A percentile compares a stretch with the other conserved stretches of the same genome.
Conservation (phyloP, 352 stramenopile genomes). For the Globisporangium canariense region DNA sequence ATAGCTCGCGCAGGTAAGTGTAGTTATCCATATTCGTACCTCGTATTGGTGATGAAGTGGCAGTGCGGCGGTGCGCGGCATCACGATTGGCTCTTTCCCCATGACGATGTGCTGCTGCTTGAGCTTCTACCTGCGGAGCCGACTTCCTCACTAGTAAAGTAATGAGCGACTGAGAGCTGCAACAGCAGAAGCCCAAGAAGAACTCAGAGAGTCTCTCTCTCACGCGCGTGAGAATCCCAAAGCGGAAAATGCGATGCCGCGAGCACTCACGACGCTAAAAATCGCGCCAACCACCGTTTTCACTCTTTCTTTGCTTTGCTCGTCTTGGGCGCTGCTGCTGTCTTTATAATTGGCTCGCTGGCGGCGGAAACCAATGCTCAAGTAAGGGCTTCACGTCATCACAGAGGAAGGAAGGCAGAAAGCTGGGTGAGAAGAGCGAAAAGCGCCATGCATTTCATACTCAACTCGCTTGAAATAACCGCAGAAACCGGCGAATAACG, state of each 20-base stretch:
- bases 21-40: constrained; percentile 4
- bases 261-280: not conserved
- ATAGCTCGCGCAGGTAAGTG: not conserved
- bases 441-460: not conserved
- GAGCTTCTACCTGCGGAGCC: not conserved
- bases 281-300: constrained; percentile 3
- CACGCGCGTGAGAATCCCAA: not conserved
- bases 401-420: not conserved
- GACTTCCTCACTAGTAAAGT: constrained; percentile 7
- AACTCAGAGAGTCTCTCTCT: not conserved
- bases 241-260: constrained; percentile 3
- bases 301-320: not conserved
- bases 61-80: constrained; percentile 4
- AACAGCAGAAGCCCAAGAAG: not conserved
- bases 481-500: constrained; percentile 9
- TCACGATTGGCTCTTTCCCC: constrained; percentile 14
- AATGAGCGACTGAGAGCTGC: constrained; percentile 1
- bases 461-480: constrained; percentile 1
- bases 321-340: not conserved
- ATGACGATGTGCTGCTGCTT: not conserved
- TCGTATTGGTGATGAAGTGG: constrained; percentile 57
- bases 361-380: not conserved
- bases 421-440: not conserved
- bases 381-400: not conserved
- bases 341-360: constrained; percentile 1